Evolutionary conservation across 257 asterid species (phyloP).

Genomic region (Gardenia jasminoides): DNA sequence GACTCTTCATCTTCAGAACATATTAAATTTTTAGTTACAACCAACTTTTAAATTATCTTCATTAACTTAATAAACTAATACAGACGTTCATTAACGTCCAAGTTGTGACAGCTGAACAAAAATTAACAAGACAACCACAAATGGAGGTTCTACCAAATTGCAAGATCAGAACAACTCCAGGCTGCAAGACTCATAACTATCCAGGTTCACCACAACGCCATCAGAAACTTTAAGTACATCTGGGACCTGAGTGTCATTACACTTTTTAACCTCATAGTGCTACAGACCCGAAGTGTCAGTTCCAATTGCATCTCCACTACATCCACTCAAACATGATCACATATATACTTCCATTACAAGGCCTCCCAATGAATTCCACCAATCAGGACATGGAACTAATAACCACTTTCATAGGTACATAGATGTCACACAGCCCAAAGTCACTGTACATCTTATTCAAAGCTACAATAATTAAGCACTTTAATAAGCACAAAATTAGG

Average conservation of each 20-base stretch:
- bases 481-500: neutral
- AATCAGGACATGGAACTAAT: neutral
- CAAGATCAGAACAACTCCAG: neutral
- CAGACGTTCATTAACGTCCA: neutral
- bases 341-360: neutral
- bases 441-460: neutral
- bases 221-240: neutral
- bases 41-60: neutral
- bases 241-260: neutral
- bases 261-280: neutral
- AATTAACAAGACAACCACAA: neutral
- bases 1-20: neutral
- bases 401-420: neutral
- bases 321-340: neutral
- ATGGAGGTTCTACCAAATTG: neutral
- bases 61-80: neutral
- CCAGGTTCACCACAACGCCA: neutral
- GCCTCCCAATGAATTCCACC: neutral
- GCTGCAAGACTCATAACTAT: neutral
- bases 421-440: neutral
- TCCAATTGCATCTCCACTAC: conserved; percentile 1
- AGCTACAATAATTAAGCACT: neutral
- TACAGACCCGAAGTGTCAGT: neutral
- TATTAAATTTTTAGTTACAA: neutral
- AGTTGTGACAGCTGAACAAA: neutral